phyloP scores from a whole-genome alignment of 768 basidiomycete species.

The Rhizopogon vinicolor region DNA sequence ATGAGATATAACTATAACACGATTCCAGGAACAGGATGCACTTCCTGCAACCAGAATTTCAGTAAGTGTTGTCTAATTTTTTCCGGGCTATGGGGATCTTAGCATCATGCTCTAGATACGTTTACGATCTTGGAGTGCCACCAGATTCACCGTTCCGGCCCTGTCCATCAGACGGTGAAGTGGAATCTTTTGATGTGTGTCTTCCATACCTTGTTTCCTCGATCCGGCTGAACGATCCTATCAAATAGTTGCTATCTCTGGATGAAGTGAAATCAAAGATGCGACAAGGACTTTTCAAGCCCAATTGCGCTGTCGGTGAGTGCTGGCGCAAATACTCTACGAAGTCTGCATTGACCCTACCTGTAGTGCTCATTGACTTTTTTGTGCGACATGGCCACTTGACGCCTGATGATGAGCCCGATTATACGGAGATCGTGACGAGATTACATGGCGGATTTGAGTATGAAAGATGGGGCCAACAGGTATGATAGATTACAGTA shows the following conservation, averaged over 20 bases:
- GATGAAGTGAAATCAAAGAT: slow-evolving; percentile 60
- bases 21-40: slow-evolving; percentile 34
- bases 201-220: neutral
- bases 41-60: slow-evolving; percentile 85
- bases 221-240: neutral
- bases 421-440: slow-evolving; percentile 73
- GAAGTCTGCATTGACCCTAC: neutral
- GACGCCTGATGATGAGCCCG: slow-evolving; percentile 83
- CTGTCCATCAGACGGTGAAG: slow-evolving; percentile 85
- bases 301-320: slow-evolving; percentile 85
- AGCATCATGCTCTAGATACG: slow-evolving; percentile 46
- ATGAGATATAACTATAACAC: slow-evolving; percentile 34
- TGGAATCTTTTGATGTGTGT: slow-evolving; percentile 85
- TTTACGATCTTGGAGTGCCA: slow-evolving; percentile 80
- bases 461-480: slow-evolving; percentile 45
- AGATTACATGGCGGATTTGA: slow-evolving; percentile 71
- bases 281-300: slow-evolving; percentile 76
- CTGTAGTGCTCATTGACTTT: slow-evolving; percentile 84
- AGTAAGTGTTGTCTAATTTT: slow-evolving; percentile 42
- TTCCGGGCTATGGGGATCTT: neutral
- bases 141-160: slow-evolving; percentile 50
- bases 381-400: slow-evolving; percentile 82
- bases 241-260: slow-evolving; percentile 57
- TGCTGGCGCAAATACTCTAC: slow-evolving; percentile 1
- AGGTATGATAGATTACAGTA: neutral